Evolutionary conservation across 106 monocot species (phyloP).

Genomic region (Allium cepa): DNA sequence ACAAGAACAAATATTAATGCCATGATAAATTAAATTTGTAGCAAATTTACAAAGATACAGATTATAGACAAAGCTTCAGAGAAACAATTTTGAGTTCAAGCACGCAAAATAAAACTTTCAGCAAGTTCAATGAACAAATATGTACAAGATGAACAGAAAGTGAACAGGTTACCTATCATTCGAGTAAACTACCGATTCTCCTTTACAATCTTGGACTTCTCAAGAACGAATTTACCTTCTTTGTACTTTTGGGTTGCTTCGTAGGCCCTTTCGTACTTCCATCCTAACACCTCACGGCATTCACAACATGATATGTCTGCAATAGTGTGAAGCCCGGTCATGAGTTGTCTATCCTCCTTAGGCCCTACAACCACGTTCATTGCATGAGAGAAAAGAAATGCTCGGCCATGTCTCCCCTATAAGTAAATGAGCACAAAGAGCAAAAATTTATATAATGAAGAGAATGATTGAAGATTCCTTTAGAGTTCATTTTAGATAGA

Average conservation of each 20-base stretch:
- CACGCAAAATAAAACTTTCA: too few relatives aligned
- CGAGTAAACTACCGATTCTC: slow-evolving; percentile 48
- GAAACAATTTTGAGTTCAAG: too few relatives aligned
- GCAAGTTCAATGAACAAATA: slow-evolving; percentile 2
- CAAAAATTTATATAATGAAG: too few relatives aligned
- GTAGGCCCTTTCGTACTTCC: slow-evolving; percentile 79
- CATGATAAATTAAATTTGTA: too few relatives aligned
- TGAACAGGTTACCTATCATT: background rate
- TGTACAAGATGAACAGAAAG: too few relatives aligned
- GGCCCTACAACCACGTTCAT: slow-evolving; percentile 69
- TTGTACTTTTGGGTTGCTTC: slow-evolving; percentile 79
- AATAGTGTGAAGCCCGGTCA: slow-evolving; percentile 84
- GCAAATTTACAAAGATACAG: too few relatives aligned
- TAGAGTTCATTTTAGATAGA: too few relatives aligned
- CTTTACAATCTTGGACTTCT: slow-evolving; percentile 73
- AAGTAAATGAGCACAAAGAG: too few relatives aligned
- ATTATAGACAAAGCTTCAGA: too few relatives aligned
- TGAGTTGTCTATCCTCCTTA: slow-evolving; percentile 74
- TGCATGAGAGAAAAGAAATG: slow-evolving; percentile 81
- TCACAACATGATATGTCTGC: slow-evolving; percentile 76
- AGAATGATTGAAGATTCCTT: too few relatives aligned
- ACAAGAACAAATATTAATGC: too few relatives aligned
- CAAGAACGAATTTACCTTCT: slow-evolving; percentile 86
- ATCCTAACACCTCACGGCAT: slow-evolving; percentile 73
- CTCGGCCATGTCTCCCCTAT: slow-evolving; percentile 77